Percentiles rank a stretch among this genome's conserved stretches.
These are phyloP conservation scores for Fusarium robinianum DNA, from an alignment of 2,329 filamentous ascomycete genomes.

Conservation along the genomic window DNA sequence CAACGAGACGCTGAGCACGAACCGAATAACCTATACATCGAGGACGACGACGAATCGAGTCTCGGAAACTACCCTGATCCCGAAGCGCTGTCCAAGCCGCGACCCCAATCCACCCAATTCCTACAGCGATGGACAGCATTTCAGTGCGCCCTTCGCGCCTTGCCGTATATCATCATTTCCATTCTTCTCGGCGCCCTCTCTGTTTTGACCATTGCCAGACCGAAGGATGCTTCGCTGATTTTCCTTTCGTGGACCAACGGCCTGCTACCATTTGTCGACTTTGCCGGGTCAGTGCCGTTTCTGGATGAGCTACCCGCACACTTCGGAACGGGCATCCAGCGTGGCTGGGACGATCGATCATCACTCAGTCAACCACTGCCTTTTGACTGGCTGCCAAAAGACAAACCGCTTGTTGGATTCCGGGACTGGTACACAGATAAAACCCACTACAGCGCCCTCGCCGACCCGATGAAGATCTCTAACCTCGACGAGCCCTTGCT, in stretches of 20 bases:
- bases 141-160: no score
- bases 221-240: constrained; percentile 37
- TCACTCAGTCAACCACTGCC: constrained; percentile 32
- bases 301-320: constrained; percentile 33
- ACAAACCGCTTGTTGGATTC: constrained; percentile 24
- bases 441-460: constrained; percentile 42
- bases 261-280: constrained; percentile 42
- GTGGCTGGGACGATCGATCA: constrained; percentile 38
- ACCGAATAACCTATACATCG: constrained; percentile 6
- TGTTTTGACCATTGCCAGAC: constrained; percentile 32
- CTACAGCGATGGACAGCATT: constrained; percentile 19
- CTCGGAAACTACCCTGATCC: no score
- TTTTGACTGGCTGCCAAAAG: constrained; percentile 37
- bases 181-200: constrained; percentile 25
- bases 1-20: constrained; percentile 32
- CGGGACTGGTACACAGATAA: constrained; percentile 38
- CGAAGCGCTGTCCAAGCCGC: no score
- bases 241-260: constrained; percentile 45
- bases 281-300: constrained; percentile 34
- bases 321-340: constrained; percentile 27
- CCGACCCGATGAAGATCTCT: constrained; percentile 48
- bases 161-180: no score
- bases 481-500: constrained; percentile 44
- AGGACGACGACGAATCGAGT: constrained; percentile 1
- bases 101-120: no score